phyloP scores from a whole-genome alignment of 1,284 basidiomycete species.

The Cutaneotrichosporon mucoides region DNA sequence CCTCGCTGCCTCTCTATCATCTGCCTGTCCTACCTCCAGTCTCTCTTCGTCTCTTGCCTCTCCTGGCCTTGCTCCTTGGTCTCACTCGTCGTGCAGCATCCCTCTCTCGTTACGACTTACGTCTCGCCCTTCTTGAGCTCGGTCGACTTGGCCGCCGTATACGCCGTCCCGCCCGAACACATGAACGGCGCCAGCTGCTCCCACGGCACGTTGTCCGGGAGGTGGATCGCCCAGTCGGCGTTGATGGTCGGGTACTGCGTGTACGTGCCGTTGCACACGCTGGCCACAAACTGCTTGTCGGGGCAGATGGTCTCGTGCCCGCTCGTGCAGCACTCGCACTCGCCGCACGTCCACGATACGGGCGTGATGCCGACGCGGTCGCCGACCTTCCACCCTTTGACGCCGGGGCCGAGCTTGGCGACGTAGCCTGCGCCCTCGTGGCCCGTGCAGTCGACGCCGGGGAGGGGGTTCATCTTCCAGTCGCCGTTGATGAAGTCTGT shows the following conservation, averaged over 20 bases:
- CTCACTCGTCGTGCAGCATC: too few relatives aligned
- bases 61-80: too few relatives aligned
- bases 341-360: slow-evolving; percentile 10
- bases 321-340: slow-evolving; percentile 18
- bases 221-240: slow-evolving; percentile 15
- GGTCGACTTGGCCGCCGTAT: slow-evolving; percentile 19
- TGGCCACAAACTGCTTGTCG: slow-evolving; percentile 11
- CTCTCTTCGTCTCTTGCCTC: too few relatives aligned
- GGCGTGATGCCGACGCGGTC: slow-evolving; percentile 18
- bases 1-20: too few relatives aligned
- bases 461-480: slow-evolving; percentile 8
- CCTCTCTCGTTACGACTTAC: too few relatives aligned
- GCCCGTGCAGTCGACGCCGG: slow-evolving; percentile 18
- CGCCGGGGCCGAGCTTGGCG: slow-evolving; percentile 16
- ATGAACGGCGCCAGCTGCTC: slow-evolving; percentile 23
- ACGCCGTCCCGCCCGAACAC: slow-evolving; percentile 21
- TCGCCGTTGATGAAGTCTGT: slow-evolving; percentile 17
- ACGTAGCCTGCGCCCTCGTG: slow-evolving; percentile 21
- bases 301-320: slow-evolving; percentile 19
- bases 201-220: slow-evolving; percentile 13
- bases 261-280: slow-evolving; percentile 16
- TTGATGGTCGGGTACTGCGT: slow-evolving; percentile 16
- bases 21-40: too few relatives aligned
- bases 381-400: slow-evolving; percentile 18
- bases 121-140: slow-evolving; percentile 11